phyloP scores from a whole-genome alignment of 192 early-diverging fungal genomes.

The Backusella australiensis region DNA sequence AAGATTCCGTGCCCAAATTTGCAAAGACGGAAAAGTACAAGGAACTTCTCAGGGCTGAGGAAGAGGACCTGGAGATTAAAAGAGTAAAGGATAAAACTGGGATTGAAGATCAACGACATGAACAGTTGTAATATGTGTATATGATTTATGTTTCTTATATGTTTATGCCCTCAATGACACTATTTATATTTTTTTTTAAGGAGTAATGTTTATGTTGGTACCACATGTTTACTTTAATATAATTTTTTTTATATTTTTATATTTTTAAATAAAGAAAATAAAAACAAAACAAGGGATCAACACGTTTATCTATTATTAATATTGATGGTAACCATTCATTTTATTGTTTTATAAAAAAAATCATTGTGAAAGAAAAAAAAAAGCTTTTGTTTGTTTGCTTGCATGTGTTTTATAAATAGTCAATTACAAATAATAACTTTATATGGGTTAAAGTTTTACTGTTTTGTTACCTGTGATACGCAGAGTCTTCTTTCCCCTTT shows the following conservation, averaged over 20 bases:
- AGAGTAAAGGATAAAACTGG: not conserved
- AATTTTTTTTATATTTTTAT: not conserved
- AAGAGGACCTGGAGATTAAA: not conserved
- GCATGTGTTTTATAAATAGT: no score
- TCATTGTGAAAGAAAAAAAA: no score
- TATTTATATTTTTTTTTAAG: conserved; percentile 6
- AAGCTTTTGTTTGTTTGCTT: no score
- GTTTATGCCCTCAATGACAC: not conserved
- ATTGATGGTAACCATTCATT: not conserved
- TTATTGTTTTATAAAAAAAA: no score
- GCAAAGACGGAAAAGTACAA: conserved; percentile 21
- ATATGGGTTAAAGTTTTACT: no score
- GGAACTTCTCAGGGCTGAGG: not conserved
- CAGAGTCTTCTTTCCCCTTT: no score
- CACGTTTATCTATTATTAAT: not conserved
- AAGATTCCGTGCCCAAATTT: conserved; percentile 33
- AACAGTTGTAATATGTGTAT: not conserved
- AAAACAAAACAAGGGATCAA: not conserved
- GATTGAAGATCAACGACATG: not conserved
- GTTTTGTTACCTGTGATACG: no score
- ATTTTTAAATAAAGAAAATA: not conserved
- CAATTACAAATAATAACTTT: no score
- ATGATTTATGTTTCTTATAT: not conserved
- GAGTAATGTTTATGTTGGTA: not conserved
- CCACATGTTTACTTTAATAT: not conserved